Evolutionary conservation across 1,284 basidiomycete species (phyloP), one percentile per base, ranked within the genome.

Genomic region (Phenoliferia sp.): DNA sequence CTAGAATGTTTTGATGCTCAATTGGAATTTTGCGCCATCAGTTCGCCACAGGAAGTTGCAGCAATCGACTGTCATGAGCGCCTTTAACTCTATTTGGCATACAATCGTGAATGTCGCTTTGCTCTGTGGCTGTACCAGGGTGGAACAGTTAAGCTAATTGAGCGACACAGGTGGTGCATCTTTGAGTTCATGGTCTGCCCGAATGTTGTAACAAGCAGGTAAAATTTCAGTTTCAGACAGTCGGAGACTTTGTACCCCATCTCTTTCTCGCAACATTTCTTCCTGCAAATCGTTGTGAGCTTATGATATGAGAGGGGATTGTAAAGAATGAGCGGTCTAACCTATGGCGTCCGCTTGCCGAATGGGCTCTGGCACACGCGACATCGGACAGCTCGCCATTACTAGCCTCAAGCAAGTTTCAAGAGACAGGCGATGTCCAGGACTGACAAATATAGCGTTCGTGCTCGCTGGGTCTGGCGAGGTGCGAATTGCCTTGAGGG

Each of bases 341-440:
- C 70, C 70, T n/a, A 74, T 63, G 31, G 64, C 52, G 59, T 79
- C 78, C 2, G 78, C 78, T 28, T 67, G 62, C 55, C 77, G 64
- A 26, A 77, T 67, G 3, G 78, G 75, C 56, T 78, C 77, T 1
- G 77, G 77, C 1, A 78, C 70, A 22, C 75, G 65, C 9, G 64
- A 65, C 22, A 65, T 59, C 28, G 26, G 61, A 9, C 69, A 72
- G 63, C 75, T 71, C 3, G 68, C 70, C 32, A 76, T 65, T 1
- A 69, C 62, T 9, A 79, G 60, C 10, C 61, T 36, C 29, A 77
- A 62, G 2, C 67, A 65, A 0, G 75, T 75, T 19, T 65, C 55
- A 9, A 79, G 69, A 9, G 70, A 73, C 33, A 79, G 57, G 3
- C 66, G 70, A 61, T 78, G 77, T 0, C 76, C 78, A 0, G 75